Base-by-base conservation (phyloP, 176 grass and related monocot species). In the Chloris gayana region DNA sequence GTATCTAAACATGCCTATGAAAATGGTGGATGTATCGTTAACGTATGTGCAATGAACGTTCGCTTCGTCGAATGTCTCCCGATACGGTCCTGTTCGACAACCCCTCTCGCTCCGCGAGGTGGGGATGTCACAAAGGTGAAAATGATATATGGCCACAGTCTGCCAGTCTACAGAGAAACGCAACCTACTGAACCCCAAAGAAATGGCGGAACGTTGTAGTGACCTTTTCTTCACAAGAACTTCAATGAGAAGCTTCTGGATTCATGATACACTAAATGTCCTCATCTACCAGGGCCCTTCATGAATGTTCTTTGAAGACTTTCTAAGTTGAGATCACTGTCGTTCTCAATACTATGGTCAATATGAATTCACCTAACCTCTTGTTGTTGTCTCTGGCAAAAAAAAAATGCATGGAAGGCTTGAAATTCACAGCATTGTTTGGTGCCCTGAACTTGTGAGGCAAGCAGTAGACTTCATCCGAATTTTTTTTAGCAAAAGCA, bases 251-350 rank as follows among this genome's bases (percentile, higher is more conserved):
- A 85, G 61, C 59, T 44, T 79, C 19, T 73, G 2, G 11, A 56
- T 83, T 9, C 34, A 75, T 75, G 32, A 67, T 29, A 67, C 14
- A 61, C 30, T 49, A 46, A 22, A 76, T 66, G 56, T 63, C 56
- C 27, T 67, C 25, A 10, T 84, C 59, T 74, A 65, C 77, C 58
- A 77, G 71, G 71, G 67, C 18, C 69, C 10, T 76, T 80, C 72
- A 66, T 33, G 82, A 75, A 88, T 80, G 64, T 76, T 85, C 46
- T 65, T 27, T 18, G 54, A 75, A 80, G 54, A 64, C 30, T 39
- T 39, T 32, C 14, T 0, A 14, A 58, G 42, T 21, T 37, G 34
- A 45, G 47, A 21, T 34, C 58, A 38, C 25, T 42, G 30, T 81
- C 66, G n/a, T 71, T 76, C 29, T 41, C 77, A n/a, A 17, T 38